phyloP scores from a whole-genome alignment of 2,329 filamentous ascomycete genomes.

The Neofusicoccum kwambonambiense region DNA sequence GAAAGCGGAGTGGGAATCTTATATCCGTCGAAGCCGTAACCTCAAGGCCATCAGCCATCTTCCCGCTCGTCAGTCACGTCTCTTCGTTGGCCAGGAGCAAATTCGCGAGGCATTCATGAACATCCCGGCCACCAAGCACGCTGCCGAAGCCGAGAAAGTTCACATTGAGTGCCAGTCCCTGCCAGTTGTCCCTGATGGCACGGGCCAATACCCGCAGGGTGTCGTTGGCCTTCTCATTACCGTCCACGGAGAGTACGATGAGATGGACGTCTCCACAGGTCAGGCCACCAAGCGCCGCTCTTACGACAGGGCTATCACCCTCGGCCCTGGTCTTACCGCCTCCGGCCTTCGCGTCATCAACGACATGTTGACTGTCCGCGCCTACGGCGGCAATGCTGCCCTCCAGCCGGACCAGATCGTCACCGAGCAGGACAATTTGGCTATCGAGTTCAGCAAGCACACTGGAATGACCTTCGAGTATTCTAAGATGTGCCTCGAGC shows the following conservation, averaged over 20 bases:
- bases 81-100: constrained; percentile 62
- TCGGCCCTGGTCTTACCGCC: constrained; percentile 69
- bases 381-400: constrained; percentile 59
- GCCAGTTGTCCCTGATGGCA: constrained; percentile 68
- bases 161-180: constrained; percentile 79
- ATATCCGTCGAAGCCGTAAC: constrained; percentile 77
- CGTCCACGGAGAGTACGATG: constrained; percentile 82
- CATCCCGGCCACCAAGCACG: constrained; percentile 73
- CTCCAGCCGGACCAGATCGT: constrained; percentile 45
- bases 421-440: constrained; percentile 61
- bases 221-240: constrained; percentile 77
- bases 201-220: constrained; percentile 60
- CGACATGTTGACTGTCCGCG: constrained; percentile 73
- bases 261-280: constrained; percentile 59
- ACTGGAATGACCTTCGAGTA: constrained; percentile 80
- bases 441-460: constrained; percentile 67
- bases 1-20: constrained; percentile 66
- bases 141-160: constrained; percentile 69
- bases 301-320: constrained; percentile 77
- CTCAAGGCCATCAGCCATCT: constrained; percentile 66
- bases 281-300: constrained; percentile 64
- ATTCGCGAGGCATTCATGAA: constrained; percentile 69
- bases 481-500: constrained; percentile 75
- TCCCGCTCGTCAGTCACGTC: constrained; percentile 62
- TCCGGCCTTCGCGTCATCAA: constrained; percentile 70